phyloP scores from a whole-genome alignment of 805 yeast species.

The Brettanomyces nanus region DNA sequence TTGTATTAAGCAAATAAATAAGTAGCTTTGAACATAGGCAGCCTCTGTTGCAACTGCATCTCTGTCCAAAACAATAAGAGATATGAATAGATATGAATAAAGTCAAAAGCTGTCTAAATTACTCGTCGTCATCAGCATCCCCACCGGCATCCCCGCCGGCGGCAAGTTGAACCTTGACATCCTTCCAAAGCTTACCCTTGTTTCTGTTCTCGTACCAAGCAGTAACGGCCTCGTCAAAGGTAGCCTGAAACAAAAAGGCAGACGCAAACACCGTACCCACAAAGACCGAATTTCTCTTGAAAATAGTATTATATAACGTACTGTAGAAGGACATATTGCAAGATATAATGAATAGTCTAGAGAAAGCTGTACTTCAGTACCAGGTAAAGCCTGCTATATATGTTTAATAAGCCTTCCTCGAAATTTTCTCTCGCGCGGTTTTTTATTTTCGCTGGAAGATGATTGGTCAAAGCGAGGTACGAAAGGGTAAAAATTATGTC shows the following conservation, averaged over 20 bases:
- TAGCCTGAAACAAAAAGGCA: conserved; percentile 80
- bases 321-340: no score
- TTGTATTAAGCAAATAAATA: no score
- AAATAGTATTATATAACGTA: conserved; percentile 52
- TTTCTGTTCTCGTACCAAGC: conserved; percentile 70
- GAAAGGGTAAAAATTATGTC: no score
- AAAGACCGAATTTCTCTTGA: conserved; percentile 87
- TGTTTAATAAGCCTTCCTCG: not conserved
- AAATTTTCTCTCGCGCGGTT: not conserved
- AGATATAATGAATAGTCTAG: no score
- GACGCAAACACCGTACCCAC: conserved; percentile 77
- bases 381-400: no score
- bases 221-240: conserved; percentile 61
- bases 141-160: conserved; percentile 55
- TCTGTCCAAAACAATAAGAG: no score
- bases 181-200: conserved; percentile 82
- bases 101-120: not conserved
- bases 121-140: conserved; percentile 34
- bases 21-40: no score
- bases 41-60: no score
- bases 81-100: no score
- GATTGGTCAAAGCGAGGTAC: no score
- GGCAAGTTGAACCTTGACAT: conserved; percentile 48
- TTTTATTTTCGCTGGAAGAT: no score
- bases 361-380: no score